These are phyloP conservation scores for Atkinsonella texensis DNA, from an alignment of 2,329 filamentous ascomycete species.

Conservation along the genomic window DNA sequence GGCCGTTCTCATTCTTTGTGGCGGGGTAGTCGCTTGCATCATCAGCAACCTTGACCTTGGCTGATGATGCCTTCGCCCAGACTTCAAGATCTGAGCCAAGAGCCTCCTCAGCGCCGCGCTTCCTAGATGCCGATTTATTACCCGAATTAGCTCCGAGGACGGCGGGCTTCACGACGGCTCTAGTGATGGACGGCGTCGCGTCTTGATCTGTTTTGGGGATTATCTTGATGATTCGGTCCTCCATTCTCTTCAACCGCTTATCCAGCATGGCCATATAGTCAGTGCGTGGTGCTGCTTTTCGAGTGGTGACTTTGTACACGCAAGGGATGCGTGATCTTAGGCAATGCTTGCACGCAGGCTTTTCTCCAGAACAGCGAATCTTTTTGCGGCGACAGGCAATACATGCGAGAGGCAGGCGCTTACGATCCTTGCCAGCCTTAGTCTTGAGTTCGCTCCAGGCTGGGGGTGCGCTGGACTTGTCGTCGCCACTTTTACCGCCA, in stretches of 20 bases:
- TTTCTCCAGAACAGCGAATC: slow-evolving; percentile 94
- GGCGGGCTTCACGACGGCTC: slow-evolving; percentile 76
- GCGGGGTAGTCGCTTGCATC: slow-evolving; percentile 25
- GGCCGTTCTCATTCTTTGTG: slow-evolving; percentile 46
- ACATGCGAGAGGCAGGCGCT: slow-evolving; percentile 82
- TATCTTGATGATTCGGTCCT: slow-evolving; percentile 92
- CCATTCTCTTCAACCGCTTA: slow-evolving; percentile 91
- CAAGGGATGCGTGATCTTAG: slow-evolving; percentile 85
- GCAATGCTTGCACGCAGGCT: slow-evolving; percentile 95
- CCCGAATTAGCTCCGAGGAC: slow-evolving; percentile 41
- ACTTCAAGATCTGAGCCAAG: slow-evolving; percentile 71
- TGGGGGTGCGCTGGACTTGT: slow-evolving; percentile 46
- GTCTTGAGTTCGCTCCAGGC: slow-evolving; percentile 78
- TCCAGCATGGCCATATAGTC: slow-evolving; percentile 99
- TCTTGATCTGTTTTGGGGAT: slow-evolving; percentile 79
- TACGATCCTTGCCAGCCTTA: slow-evolving; percentile 90
- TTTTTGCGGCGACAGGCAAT: slow-evolving; percentile 96
- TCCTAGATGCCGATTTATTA: slow-evolving; percentile 47
- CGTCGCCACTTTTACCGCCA: slow-evolving; percentile 41
- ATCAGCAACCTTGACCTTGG: slow-evolving; percentile 38
- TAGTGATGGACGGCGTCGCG: slow-evolving; percentile 51
- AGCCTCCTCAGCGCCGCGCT: slow-evolving; percentile 75
- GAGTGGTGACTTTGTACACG: slow-evolving; percentile 92
- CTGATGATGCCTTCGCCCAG: slow-evolving; percentile 56
- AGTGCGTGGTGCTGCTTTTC: slow-evolving; percentile 86